Base-by-base conservation (phyloP, 371 early-diverging fungal genomes). In the Mucor mucedo region DNA sequence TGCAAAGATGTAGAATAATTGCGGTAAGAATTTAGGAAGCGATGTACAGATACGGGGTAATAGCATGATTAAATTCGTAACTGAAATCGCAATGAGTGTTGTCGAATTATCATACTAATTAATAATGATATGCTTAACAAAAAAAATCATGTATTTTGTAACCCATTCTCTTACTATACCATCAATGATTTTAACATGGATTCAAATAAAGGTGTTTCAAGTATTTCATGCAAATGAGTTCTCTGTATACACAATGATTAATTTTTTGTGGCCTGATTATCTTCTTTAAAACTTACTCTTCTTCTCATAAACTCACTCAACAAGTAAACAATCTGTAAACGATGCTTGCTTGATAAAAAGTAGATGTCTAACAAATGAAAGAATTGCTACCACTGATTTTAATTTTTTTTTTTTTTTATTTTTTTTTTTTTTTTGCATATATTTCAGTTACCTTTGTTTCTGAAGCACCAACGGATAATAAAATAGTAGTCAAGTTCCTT, bases 11-110 rank as follows among this genome's bases (percentile, higher is more conserved):
- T 80, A 76, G 47, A 86, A 89, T 9, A 89, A 61, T 21, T 84
- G 79, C 4, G 87, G 87, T 28, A 89, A 75, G 56, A 76, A 75
- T 4, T 77, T 76, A 3, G 85, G 82, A 53, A 89, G 62, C 4
- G 84, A 75, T 0, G 85, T 79, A 41, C 85, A 84, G 16, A 89
- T 89, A n/a, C 87, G 79, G 28, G 89, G 89, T 42, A 89, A 69
- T 9, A 89, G 65, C 89, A 89, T 89, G 50, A 87, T 85, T 29
- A 89, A 55, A 9, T 84, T 82, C 58, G 87, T 86, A 21, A 87
- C 75, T 28, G 86, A 85, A 29, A 86, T 75, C 21, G 87, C 85
- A 42, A 89, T 82, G 49, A 86, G 59, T 1, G 85, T 78, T 3
- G 87, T 85, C 0, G 89, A 89, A 2, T 85, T 86, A 44, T 89